These are phyloP conservation scores for Pseudogymnoascus sp. DNA, from an alignment of 2,329 filamentous ascomycete species.

Conservation along the genomic window DNA sequence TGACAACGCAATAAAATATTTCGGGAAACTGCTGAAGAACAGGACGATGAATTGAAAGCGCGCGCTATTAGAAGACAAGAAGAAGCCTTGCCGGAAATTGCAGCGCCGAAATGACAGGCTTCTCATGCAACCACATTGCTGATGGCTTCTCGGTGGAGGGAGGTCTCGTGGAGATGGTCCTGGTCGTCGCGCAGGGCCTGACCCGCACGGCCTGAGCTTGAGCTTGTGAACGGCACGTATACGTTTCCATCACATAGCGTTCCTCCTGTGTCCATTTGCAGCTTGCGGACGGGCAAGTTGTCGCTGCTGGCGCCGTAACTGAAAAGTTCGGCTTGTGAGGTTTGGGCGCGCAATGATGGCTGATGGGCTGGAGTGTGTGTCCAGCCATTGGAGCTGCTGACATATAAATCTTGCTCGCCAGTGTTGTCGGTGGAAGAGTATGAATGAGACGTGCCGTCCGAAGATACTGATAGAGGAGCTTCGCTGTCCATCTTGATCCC, in stretches of 20 bases:
- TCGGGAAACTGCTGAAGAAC: not conserved
- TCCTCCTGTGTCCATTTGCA: not conserved
- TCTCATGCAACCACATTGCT: not conserved
- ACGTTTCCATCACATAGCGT: not conserved
- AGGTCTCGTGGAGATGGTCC: not conserved
- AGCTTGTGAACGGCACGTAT: not conserved
- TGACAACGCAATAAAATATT: not conserved
- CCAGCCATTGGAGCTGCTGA: not conserved
- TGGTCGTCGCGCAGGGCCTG: not conserved
- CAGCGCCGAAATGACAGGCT: not conserved
- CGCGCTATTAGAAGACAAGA: not conserved
- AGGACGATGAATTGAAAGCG: not conserved
- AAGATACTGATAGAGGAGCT: not conserved
- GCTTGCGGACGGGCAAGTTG: not conserved
- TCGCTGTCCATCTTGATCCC: not conserved
- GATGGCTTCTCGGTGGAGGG: not conserved
- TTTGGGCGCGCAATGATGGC: not conserved
- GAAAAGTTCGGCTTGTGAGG: not conserved
- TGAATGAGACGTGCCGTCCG: conserved; percentile 33
- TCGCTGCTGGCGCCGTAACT: not conserved
- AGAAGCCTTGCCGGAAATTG: not conserved
- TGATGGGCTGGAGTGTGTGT: not conserved
- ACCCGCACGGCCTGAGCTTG: not conserved
- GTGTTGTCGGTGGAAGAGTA: conserved; percentile 10
- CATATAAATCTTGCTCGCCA: not conserved